Evolutionary conservation across 2,329 filamentous ascomycete species (phyloP).

Genomic region (Monilinia fructicola): DNA sequence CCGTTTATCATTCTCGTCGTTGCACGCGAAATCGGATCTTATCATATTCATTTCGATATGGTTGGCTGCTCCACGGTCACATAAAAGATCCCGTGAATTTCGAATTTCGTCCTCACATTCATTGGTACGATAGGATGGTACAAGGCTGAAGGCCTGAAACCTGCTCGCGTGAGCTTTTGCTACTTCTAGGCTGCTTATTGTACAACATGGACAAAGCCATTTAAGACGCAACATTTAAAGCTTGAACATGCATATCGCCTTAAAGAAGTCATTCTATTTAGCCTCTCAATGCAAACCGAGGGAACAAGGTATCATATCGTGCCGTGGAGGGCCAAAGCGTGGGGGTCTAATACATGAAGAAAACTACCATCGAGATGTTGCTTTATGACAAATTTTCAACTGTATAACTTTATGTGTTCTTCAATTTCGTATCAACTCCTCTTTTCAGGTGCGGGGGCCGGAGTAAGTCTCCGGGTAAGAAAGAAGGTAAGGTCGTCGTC

Average conservation of each 20-base stretch:
- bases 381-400: background rate
- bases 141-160: constrained; percentile 1
- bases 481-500: background rate
- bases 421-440: background rate
- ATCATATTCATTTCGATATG: background rate
- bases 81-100: background rate
- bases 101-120: background rate
- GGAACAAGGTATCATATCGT: background rate
- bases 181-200: background rate
- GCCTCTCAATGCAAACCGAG: background rate
- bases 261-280: constrained; percentile 4
- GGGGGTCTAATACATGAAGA: background rate
- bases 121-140: constrained; percentile 3
- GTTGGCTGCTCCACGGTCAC: background rate
- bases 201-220: background rate
- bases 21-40: constrained; percentile 8
- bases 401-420: constrained; percentile 1
- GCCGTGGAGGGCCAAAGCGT: background rate
- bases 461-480: background rate
- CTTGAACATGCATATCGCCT: constrained; percentile 5
- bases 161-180: constrained; percentile 16
- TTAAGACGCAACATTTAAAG: background rate
- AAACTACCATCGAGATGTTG: background rate
- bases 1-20: background rate
- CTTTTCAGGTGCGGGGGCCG: background rate